Percentiles rank a stretch among this genome's conserved stretches.
Conservation (phyloP, 2,329 filamentous ascomycete genomes). For the Alternaria burnsii region DNA sequence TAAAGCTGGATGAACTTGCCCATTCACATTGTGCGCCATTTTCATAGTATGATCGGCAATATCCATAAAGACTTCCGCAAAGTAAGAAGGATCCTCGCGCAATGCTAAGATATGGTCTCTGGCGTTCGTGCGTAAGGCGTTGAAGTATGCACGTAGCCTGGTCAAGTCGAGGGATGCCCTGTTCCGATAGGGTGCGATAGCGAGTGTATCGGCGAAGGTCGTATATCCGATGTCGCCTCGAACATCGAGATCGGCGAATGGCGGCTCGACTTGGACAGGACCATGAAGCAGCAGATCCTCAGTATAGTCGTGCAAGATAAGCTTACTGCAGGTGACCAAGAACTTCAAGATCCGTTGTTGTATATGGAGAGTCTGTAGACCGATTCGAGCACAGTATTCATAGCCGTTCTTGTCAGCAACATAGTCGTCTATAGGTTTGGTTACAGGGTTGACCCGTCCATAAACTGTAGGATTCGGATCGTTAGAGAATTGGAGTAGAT, state of each 20-base stretch:
- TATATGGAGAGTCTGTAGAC: not conserved
- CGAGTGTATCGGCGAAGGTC: no score
- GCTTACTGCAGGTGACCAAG: constrained; percentile 1
- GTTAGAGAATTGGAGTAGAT: no score
- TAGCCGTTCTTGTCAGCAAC: no score
- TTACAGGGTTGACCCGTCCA: no score
- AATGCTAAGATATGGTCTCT: constrained; percentile 15
- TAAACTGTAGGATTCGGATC: no score
- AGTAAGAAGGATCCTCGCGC: not conserved
- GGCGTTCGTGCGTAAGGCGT: not conserved
- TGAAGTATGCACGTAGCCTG: not conserved
- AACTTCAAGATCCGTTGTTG: constrained; percentile 9
- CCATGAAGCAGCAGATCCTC: not conserved
- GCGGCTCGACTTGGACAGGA: not conserved
- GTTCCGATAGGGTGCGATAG: not conserved
- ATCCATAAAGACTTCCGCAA: constrained; percentile 2
- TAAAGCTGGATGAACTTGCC: no score
- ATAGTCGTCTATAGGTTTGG: no score
- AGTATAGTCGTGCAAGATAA: constrained; percentile 3
- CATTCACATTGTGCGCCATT: no score
- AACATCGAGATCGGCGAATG: not conserved
- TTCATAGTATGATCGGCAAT: no score
- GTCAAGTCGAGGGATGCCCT: not conserved
- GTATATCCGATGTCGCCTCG: not conserved
- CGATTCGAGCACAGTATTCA: not conserved